These are phyloP conservation scores for Rhynchosporium graminicola DNA, from an alignment of 2,329 filamentous ascomycete genomes.

Conservation along the genomic window DNA sequence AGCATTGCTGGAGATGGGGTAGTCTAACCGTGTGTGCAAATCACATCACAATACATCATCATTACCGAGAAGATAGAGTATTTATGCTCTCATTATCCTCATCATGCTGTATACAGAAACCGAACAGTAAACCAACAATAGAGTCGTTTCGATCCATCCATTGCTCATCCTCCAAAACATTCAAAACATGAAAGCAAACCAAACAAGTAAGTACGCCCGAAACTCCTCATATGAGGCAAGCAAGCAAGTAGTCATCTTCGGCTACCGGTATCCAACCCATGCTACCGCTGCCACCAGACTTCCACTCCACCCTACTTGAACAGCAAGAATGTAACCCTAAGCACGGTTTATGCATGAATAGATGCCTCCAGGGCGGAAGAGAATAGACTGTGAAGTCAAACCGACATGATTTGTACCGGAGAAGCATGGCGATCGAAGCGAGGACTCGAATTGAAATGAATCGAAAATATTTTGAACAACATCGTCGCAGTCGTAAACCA, in stretches of 20 bases:
- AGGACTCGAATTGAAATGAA: conserved; percentile 12
- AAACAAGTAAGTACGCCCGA: conserved; percentile 24
- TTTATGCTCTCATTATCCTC: conserved; percentile 25
- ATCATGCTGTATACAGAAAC: conserved; percentile 24
- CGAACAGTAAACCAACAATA: neutral
- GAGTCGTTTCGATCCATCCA: no score
- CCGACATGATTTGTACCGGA: conserved; percentile 12
- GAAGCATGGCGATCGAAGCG: neutral
- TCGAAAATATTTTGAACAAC: conserved; percentile 13
- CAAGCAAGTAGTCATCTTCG: conserved; percentile 7
- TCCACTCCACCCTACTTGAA: conserved; percentile 15
- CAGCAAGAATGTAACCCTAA: conserved; percentile 18
- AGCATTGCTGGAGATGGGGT: no score
- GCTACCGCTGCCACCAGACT: neutral
- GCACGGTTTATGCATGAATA: conserved; percentile 23
- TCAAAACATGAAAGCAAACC: conserved; percentile 8
- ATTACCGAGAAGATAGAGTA: conserved; percentile 1
- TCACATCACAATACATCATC: no score
- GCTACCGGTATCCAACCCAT: conserved; percentile 10
- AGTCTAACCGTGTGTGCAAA: no score
- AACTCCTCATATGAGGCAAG: conserved; percentile 22
- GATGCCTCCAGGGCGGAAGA: conserved; percentile 30
- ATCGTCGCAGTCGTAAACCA: conserved; percentile 23
- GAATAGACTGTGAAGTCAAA: conserved; percentile 23
- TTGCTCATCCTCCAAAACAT: conserved; percentile 13